These are phyloP conservation scores for Aspergillus intermedius DNA, from an alignment of 2,329 filamentous ascomycete species.

Conservation along the genomic window DNA sequence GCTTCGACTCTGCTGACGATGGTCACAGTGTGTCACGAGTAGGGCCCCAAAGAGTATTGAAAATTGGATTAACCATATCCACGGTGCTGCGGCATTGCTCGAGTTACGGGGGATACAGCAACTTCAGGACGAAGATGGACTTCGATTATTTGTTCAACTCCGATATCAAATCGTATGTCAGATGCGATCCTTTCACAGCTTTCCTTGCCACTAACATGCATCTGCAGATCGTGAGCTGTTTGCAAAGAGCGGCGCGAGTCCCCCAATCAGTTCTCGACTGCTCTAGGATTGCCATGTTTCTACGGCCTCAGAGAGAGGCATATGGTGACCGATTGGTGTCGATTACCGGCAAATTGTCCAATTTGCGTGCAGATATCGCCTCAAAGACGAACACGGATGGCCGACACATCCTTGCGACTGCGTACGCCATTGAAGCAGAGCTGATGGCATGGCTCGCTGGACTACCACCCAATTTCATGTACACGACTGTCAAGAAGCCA, in stretches of 20 bases:
- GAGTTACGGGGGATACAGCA: constrained; percentile 37
- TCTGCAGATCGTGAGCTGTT: constrained; percentile 29
- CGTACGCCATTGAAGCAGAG: constrained; percentile 28
- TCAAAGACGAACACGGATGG: constrained; percentile 17
- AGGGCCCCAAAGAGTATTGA: constrained; percentile 42
- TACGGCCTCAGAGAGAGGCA: constrained; percentile 20
- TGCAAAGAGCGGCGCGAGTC: constrained; percentile 26
- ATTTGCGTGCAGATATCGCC: constrained; percentile 29
- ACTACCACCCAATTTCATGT: constrained; percentile 22
- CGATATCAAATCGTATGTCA: constrained; percentile 50
- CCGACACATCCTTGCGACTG: constrained; percentile 24
- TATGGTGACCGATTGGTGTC: constrained; percentile 25
- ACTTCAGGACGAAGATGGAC: constrained; percentile 38
- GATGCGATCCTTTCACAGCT: neutral
- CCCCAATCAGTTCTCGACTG: constrained; percentile 28
- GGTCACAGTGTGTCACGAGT: constrained; percentile 33
- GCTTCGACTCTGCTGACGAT: neutral
- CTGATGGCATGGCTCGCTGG: constrained; percentile 26
- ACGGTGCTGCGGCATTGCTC: constrained; percentile 55
- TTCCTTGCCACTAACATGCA: neutral
- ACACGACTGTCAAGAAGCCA: constrained; percentile 19
- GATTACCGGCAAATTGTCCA: constrained; percentile 23
- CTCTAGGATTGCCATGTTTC: constrained; percentile 22
- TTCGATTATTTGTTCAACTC: constrained; percentile 50
- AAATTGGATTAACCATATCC: constrained; percentile 53